phyloP scores from a whole-genome alignment of 2,329 filamentous ascomycete genomes.

The Fusarium vanettenii region DNA sequence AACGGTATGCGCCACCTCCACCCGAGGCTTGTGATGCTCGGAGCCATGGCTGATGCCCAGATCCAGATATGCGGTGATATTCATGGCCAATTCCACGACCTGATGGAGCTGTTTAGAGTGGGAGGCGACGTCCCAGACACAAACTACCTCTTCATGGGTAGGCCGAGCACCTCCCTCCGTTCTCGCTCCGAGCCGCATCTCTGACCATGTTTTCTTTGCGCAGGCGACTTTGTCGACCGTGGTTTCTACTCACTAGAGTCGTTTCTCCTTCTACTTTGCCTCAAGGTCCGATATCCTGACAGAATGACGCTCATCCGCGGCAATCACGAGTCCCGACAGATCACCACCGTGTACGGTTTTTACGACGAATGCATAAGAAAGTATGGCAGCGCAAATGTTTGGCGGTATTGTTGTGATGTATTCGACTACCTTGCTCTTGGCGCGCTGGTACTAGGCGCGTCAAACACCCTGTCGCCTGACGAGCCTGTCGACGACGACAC shows the following conservation, averaged over 20 bases:
- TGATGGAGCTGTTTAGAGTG: slow-evolving; percentile 96
- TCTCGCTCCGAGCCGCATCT: background rate
- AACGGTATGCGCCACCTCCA: slow-evolving; percentile 69
- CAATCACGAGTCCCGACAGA: slow-evolving; percentile 96
- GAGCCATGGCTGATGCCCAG: slow-evolving; percentile 19
- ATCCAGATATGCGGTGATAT: slow-evolving; percentile 92
- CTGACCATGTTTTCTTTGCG: slow-evolving; percentile 16
- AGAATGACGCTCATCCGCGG: slow-evolving; percentile 96
- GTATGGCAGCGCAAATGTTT: slow-evolving; percentile 96
- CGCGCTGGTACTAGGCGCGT: slow-evolving; percentile 89
- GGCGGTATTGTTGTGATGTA: slow-evolving; percentile 96
- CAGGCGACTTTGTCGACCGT: slow-evolving; percentile 95
- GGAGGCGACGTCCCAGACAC: slow-evolving; percentile 95
- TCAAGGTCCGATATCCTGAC: slow-evolving; percentile 97
- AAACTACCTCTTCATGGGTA: slow-evolving; percentile 97
- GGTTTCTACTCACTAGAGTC: slow-evolving; percentile 98
- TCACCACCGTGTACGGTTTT: slow-evolving; percentile 97
- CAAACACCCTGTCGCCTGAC: slow-evolving; percentile 67
- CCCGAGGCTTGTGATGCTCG: background rate
- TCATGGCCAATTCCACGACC: slow-evolving; percentile 94
- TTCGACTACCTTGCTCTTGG: slow-evolving; percentile 96
- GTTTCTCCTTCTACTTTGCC: slow-evolving; percentile 92
- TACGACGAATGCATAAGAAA: slow-evolving; percentile 97
- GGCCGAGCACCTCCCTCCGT: slow-evolving; percentile 21
- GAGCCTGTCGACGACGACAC: slow-evolving; percentile 75